Conservation (phyloP, 2,329 filamentous ascomycete species). For the Botrytis deweyae region DNA sequence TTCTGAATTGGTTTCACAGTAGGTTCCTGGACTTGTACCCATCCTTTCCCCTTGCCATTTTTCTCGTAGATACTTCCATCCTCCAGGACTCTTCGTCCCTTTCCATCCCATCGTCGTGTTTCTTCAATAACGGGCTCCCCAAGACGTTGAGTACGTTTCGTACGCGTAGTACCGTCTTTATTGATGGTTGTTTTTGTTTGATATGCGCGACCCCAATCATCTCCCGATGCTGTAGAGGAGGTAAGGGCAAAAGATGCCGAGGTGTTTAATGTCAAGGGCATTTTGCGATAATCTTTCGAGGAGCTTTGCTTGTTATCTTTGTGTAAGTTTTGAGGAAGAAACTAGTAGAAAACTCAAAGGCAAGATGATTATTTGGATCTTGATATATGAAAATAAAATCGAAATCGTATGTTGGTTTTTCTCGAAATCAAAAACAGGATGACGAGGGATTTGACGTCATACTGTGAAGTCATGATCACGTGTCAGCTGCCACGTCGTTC, state of each 20-base stretch:
- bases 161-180: conserved; percentile 19
- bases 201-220: conserved; percentile 16
- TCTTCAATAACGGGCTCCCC: conserved; percentile 20
- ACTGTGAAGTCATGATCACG: conserved; percentile 14
- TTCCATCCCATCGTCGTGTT: conserved; percentile 21
- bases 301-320: not conserved
- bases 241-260: conserved; percentile 15
- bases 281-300: not conserved
- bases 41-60: conserved; percentile 20
- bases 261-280: conserved; percentile 20
- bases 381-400: not conserved
- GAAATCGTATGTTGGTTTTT: not conserved
- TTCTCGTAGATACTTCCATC: conserved; percentile 22
- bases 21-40: conserved; percentile 15
- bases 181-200: conserved; percentile 13
- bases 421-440: conserved; percentile 7
- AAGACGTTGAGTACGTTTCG: conserved; percentile 14
- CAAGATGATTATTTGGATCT: not conserved
- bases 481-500: not conserved
- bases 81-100: conserved; percentile 15
- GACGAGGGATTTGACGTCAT: conserved; percentile 14
- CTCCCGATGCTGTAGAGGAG: conserved; percentile 14
- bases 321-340: not conserved
- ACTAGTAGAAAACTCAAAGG: not conserved
- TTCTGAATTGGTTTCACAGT: conserved; percentile 9